Evolutionary conservation across 495 filamentous ascomycete genomes (phyloP).

Genomic region (Penicillium lagena): DNA sequence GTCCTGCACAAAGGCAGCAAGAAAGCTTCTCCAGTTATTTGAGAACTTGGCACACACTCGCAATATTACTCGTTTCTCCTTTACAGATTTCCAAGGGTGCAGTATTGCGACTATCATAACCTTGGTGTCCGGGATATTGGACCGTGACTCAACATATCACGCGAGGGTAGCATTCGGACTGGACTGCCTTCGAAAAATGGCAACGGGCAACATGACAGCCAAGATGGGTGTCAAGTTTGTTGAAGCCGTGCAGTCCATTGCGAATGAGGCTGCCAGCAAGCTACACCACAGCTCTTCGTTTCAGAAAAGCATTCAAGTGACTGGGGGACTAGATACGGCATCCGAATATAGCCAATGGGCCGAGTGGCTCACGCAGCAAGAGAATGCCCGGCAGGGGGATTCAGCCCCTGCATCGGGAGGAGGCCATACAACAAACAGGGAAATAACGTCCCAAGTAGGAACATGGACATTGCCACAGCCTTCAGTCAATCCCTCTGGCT

Average conservation of each 20-base stretch:
- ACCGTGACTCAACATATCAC: slow-evolving; percentile 15
- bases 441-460: too few relatives aligned
- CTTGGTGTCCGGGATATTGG: slow-evolving; percentile 15
- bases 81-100: slow-evolving; percentile 27
- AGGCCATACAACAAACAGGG: too few relatives aligned
- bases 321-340: neutral
- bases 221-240: slow-evolving; percentile 20
- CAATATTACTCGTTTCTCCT: slow-evolving; percentile 19
- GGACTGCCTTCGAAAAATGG: slow-evolving; percentile 15
- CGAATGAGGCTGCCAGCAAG: slow-evolving; percentile 14
- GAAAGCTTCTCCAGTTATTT: slow-evolving; percentile 13
- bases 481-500: too few relatives aligned
- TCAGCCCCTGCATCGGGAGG: too few relatives aligned
- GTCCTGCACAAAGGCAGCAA: slow-evolving; percentile 13
- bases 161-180: slow-evolving; percentile 12
- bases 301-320: neutral
- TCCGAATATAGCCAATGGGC: slow-evolving; percentile 11
- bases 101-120: slow-evolving; percentile 25
- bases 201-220: slow-evolving; percentile 16
- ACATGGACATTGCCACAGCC: neutral
- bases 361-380: slow-evolving; percentile 6
- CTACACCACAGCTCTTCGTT: neutral
- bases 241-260: slow-evolving; percentile 15
- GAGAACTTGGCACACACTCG: slow-evolving; percentile 7
- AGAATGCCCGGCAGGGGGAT: neutral